A percentile compares a stretch with the other conserved stretches of the same genome.
phyloP scores from a whole-genome alignment of 1,284 basidiomycete genomes.

The Trichosporon ovoides region DNA sequence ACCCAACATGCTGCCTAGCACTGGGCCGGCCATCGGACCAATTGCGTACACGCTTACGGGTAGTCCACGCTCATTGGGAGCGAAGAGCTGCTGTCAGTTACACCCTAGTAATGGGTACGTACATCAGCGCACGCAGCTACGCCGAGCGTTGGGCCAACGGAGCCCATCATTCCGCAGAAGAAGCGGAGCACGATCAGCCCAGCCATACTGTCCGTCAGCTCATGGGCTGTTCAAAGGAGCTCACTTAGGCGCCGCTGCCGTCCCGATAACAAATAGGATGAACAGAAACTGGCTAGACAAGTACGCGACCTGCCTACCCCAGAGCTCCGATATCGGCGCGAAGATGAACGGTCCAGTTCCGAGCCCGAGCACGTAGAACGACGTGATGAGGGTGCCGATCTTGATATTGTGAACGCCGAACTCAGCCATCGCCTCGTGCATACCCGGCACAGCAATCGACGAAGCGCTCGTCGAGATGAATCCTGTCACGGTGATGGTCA shows the following conservation, averaged over 20 bases:
- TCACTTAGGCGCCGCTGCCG: slow-evolving; percentile 38
- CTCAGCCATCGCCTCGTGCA: slow-evolving; percentile 31
- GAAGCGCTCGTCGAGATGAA: slow-evolving; percentile 44
- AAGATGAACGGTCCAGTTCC: slow-evolving; percentile 51
- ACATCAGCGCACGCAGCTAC: slow-evolving; percentile 48
- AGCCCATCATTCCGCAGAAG: slow-evolving; percentile 43
- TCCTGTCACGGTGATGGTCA: slow-evolving; percentile 40
- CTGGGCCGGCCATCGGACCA: slow-evolving; percentile 44
- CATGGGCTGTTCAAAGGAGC: background rate
- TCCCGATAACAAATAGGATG: slow-evolving; percentile 42
- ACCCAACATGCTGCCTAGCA: slow-evolving; percentile 44
- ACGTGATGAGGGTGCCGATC: slow-evolving; percentile 38
- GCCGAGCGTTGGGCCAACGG: slow-evolving; percentile 43
- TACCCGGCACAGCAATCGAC: slow-evolving; percentile 42
- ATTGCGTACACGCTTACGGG: slow-evolving; percentile 45
- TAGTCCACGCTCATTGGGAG: slow-evolving; percentile 37
- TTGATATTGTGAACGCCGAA: slow-evolving; percentile 37
- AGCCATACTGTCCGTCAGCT: slow-evolving; percentile 29
- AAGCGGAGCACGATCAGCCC: slow-evolving; percentile 43
- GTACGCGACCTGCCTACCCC: slow-evolving; percentile 50
- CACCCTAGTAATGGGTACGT: background rate
- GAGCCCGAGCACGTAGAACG: slow-evolving; percentile 43
- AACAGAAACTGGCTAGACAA: slow-evolving; percentile 32
- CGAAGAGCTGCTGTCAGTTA: slow-evolving; percentile 30
- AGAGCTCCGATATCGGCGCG: slow-evolving; percentile 51